Conservation (phyloP, 108 stramenopile genomes). For the Skeletonema marinoi region DNA sequence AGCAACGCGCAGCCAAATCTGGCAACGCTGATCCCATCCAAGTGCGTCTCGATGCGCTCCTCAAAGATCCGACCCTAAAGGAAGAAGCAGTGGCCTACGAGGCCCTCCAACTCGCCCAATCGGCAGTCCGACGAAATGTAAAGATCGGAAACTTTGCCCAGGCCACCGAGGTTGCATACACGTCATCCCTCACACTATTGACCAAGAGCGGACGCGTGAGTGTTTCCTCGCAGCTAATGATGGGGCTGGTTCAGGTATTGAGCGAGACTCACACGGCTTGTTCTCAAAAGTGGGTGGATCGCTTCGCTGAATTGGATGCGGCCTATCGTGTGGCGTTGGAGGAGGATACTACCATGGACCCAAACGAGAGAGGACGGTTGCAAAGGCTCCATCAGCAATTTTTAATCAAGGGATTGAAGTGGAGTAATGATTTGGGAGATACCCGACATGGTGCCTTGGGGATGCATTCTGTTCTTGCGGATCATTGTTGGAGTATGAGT, state of each 20-base stretch:
- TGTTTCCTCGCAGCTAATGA: slow-evolving; percentile 77
- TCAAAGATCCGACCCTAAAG: slow-evolving; percentile 50
- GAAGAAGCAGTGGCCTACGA: slow-evolving; percentile 87
- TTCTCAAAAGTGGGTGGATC: slow-evolving; percentile 59
- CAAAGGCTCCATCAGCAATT: slow-evolving; percentile 77
- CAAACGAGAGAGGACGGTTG: slow-evolving; percentile 62
- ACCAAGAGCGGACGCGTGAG: slow-evolving; percentile 61
- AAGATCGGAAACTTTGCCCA: slow-evolving; percentile 58
- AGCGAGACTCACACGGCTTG: slow-evolving; percentile 76
- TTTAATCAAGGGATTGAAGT: slow-evolving; percentile 60
- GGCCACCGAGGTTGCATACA: slow-evolving; percentile 65
- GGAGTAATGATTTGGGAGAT: slow-evolving; percentile 76
- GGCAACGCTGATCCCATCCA: slow-evolving; percentile 58
- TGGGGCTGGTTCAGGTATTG: slow-evolving; percentile 64
- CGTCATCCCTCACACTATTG: slow-evolving; percentile 49
- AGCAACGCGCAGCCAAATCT: slow-evolving; percentile 68
- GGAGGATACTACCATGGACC: slow-evolving; percentile 31
- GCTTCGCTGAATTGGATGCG: slow-evolving; percentile 54
- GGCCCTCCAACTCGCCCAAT: slow-evolving; percentile 86
- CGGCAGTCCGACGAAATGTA: slow-evolving; percentile 73
- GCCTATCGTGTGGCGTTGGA: slow-evolving; percentile 69
- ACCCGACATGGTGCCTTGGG: slow-evolving; percentile 58
- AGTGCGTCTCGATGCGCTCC: slow-evolving; percentile 57
- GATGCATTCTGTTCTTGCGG: slow-evolving; percentile 66
- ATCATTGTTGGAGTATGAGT: slow-evolving; percentile 71